A percentile compares a stretch with the other conserved stretches of the same genome.
Conservation (phyloP, 2,329 filamentous ascomycete species). For the Xylaria sp. region DNA sequence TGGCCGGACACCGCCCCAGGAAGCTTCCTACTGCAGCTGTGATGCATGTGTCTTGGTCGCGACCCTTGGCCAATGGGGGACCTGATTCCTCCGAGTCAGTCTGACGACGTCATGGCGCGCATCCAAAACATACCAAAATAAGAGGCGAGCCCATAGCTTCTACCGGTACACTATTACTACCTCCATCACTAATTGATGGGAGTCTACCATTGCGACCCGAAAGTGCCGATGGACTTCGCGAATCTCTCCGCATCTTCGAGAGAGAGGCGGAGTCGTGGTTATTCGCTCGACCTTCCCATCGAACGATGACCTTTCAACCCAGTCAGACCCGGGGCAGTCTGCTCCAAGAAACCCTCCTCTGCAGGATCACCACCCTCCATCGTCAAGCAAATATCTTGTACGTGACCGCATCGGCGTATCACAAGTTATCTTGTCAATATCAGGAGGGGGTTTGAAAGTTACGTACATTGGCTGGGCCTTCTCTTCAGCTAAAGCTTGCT, state of each 20-base stretch:
- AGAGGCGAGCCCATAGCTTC: too few relatives aligned
- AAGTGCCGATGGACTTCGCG: slow-evolving; percentile 60
- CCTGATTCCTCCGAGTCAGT: too few relatives aligned
- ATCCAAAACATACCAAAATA: too few relatives aligned
- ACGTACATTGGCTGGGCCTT: slow-evolving; percentile 75
- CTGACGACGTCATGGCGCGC: too few relatives aligned
- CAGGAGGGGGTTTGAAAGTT: too few relatives aligned
- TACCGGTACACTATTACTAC: too few relatives aligned
- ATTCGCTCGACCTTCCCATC: slow-evolving; percentile 55
- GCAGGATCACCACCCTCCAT: slow-evolving; percentile 72
- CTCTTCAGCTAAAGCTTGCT: slow-evolving; percentile 76
- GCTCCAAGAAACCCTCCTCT: slow-evolving; percentile 83
- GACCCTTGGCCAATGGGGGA: too few relatives aligned
- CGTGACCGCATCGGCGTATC: slow-evolving; percentile 79
- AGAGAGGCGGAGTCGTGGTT: slow-evolving; percentile 71
- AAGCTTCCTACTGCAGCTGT: slow-evolving; percentile 30
- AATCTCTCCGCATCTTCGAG: slow-evolving; percentile 75
- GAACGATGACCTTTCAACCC: slow-evolving; percentile 90
- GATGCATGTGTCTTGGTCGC: slow-evolving; percentile 29
- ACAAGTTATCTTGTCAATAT: slow-evolving; percentile 69
- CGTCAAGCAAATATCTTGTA: slow-evolving; percentile 95
- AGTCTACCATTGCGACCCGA: background rate
- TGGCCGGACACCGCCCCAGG: slow-evolving; percentile 30
- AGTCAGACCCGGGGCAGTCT: slow-evolving; percentile 74
- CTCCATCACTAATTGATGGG: too few relatives aligned